Evolutionary conservation across 1,139 yeast genomes (phyloP).

Genomic region (Pneumocystis canis): DNA sequence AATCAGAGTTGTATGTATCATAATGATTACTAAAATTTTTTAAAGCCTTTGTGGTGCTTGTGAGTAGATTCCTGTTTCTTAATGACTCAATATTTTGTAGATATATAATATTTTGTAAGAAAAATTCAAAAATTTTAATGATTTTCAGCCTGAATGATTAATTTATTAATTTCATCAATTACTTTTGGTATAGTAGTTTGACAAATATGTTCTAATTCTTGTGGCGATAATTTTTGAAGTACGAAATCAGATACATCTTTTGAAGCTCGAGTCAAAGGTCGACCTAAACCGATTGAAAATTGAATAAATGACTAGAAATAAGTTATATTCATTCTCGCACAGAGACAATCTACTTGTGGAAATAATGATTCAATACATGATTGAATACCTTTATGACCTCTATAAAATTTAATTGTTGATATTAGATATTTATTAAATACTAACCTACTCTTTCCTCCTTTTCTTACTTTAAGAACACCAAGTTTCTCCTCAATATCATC

Average conservation of each 20-base stretch:
- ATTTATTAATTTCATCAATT: neutral
- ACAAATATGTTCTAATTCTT: neutral
- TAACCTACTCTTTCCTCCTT: neutral
- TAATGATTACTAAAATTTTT: too few species aligned
- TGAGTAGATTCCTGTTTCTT: too few species aligned
- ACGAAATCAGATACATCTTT: neutral
- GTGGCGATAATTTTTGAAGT: neutral
- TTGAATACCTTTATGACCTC: neutral
- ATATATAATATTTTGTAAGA: neutral
- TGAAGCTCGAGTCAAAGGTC: neutral
- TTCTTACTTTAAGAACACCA: neutral
- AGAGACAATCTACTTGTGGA: neutral
- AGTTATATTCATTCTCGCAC: neutral
- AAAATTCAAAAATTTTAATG: neutral
- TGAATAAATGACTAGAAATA: neutral
- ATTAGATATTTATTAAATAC: neutral
- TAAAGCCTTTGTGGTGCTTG: too few species aligned
- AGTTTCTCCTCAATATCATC: neutral
- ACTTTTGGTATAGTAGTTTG: neutral
- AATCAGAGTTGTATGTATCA: too few species aligned
- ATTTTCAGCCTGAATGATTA: neutral
- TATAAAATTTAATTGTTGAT: too few species aligned
- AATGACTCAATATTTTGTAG: neutral
- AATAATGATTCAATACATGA: neutral
- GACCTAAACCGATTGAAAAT: neutral